Evolutionary conservation across 2,329 filamentous ascomycete species (phyloP).

Genomic region (Akanthomyces muscarius): DNA sequence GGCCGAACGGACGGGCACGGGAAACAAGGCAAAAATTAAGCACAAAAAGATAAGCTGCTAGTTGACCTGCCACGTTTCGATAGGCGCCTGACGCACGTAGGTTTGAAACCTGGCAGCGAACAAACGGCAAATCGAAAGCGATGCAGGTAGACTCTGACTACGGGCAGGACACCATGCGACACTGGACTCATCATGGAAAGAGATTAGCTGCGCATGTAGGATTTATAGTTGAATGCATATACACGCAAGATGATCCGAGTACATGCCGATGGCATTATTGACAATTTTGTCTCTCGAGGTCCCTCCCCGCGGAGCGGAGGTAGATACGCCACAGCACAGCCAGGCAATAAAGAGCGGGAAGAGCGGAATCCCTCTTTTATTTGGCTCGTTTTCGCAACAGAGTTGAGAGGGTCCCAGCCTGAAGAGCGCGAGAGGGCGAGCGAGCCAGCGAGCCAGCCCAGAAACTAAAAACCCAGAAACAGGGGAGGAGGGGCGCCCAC

Average conservation of each 20-base stretch:
- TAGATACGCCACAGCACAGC: neutral
- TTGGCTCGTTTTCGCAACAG: neutral
- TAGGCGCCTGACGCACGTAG: neutral
- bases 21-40: conserved; percentile 9
- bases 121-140: neutral
- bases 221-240: too few species aligned
- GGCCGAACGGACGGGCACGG: neutral
- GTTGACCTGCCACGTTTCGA: conserved; percentile 1
- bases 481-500: neutral
- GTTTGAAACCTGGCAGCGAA: conserved; percentile 10
- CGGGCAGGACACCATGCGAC: too few species aligned
- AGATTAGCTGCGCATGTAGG: too few species aligned
- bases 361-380: conserved; percentile 2
- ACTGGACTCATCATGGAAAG: too few species aligned
- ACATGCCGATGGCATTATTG: too few species aligned
- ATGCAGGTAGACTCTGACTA: neutral
- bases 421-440: neutral
- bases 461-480: neutral
- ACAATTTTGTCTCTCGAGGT: too few species aligned
- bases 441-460: neutral
- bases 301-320: neutral
- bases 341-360: conserved; percentile 4
- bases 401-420: too few species aligned
- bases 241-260: too few species aligned
- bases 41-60: neutral